A percentile compares a stretch with the other conserved stretches of the same genome.
phyloP scores from a whole-genome alignment of 2,329 filamentous ascomycete genomes.

The Ciborinia camelliae region DNA sequence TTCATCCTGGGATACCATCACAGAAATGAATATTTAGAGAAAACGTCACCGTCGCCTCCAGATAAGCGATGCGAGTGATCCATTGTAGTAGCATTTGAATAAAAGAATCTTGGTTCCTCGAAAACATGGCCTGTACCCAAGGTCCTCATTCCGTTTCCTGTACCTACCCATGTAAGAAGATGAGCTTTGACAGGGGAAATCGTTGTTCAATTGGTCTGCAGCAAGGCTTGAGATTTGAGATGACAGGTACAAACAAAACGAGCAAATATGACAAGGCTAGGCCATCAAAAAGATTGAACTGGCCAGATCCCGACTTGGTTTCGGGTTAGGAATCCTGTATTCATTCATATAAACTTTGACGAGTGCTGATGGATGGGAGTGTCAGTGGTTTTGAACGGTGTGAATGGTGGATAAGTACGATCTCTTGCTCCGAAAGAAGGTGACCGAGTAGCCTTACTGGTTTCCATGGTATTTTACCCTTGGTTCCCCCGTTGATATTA shows the following conservation, averaged over 20 bases:
- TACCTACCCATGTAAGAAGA: neutral
- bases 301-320: constrained; percentile 9
- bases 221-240: neutral
- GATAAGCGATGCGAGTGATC: neutral
- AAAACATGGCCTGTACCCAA: neutral
- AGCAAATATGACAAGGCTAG: constrained; percentile 19
- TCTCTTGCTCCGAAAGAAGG: neutral
- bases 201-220: neutral
- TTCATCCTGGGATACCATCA: neutral
- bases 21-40: neutral
- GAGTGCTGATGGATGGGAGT: neutral
- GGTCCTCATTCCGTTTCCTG: neutral
- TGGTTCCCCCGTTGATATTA: neutral
- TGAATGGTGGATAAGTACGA: neutral
- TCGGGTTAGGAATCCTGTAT: neutral
- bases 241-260: constrained; percentile 3
- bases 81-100: neutral
- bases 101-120: constrained; percentile 12
- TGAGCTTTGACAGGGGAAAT: constrained; percentile 2
- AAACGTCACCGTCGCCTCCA: constrained; percentile 1
- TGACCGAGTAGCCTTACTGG: constrained; percentile 1
- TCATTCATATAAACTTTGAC: neutral
- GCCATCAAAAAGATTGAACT: constrained; percentile 9
- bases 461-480: neutral
- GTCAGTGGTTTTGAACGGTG: neutral